A percentile compares a stretch with the other conserved stretches of the same genome.
phyloP scores from a whole-genome alignment of 2,329 filamentous ascomycete species.

The Cercospora sp. region DNA sequence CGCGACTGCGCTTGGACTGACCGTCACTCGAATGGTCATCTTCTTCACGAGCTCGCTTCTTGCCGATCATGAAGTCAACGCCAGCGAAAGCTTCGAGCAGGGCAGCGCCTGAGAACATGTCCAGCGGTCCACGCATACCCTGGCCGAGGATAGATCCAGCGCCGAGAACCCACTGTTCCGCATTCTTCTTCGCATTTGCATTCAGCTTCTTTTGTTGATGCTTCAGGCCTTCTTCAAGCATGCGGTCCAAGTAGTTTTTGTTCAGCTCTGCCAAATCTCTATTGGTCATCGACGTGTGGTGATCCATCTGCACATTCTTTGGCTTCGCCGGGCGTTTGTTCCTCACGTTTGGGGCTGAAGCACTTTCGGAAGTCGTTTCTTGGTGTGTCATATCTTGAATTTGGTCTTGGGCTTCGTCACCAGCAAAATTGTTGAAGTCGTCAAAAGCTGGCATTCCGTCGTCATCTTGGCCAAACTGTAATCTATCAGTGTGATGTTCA shows the following conservation, averaged over 20 bases:
- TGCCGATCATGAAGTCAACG: slow-evolving; percentile 27
- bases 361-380: slow-evolving; percentile 41
- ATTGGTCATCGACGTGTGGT: slow-evolving; percentile 55
- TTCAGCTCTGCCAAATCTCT: slow-evolving; percentile 59
- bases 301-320: slow-evolving; percentile 50
- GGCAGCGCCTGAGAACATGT: slow-evolving; percentile 58
- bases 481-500: background rate
- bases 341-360: slow-evolving; percentile 44
- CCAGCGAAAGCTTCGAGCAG: slow-evolving; percentile 54
- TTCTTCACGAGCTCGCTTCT: slow-evolving; percentile 33
- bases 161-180: slow-evolving; percentile 60
- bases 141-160: slow-evolving; percentile 49
- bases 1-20: slow-evolving; percentile 32
- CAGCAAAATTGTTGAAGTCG: slow-evolving; percentile 3
- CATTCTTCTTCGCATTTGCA: slow-evolving; percentile 61
- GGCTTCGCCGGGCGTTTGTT: slow-evolving; percentile 35
- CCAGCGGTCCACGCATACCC: slow-evolving; percentile 53
- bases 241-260: slow-evolving; percentile 60
- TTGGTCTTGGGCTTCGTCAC: background rate
- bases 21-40: slow-evolving; percentile 30
- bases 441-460: slow-evolving; percentile 34
- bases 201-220: slow-evolving; percentile 26
- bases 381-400: slow-evolving; percentile 32
- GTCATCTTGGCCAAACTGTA: slow-evolving; percentile 21
- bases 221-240: slow-evolving; percentile 48